Base-by-base conservation (phyloP, 2,329 filamentous ascomycete genomes). In the Colletotrichum destructivum region DNA sequence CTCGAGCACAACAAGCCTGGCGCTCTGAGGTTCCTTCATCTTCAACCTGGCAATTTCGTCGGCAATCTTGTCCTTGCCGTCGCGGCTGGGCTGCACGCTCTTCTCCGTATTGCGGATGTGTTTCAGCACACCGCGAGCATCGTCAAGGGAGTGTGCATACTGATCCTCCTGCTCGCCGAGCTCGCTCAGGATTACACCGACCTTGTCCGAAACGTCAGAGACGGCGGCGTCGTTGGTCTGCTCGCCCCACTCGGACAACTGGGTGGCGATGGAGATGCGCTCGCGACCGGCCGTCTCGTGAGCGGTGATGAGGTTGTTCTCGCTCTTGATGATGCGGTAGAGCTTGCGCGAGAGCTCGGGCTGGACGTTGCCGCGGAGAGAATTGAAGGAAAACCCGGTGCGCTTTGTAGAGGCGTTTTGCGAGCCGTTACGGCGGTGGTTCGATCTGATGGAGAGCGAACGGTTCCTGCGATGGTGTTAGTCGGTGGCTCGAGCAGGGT, bases 241-340 rank as follows among this genome's bases (percentile, higher is more conserved):
- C 84, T 98, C 95, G 69, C 96, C 96, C 96, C 96, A 99, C 76
- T 98, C 95, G 9, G 94, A 97, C 55, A 99, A 90, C 85, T 98
- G 96, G 13, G 91, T 91, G 18, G 95, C 96, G 78, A 98, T 95
- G 61, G 91, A 90, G 72, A 94, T 84, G 69, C 95, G 93, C 85
- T 98, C 96, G 71, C 92, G 93, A 60, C 92, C 94, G 8, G 96
- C 96, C 8, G 90, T 85, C 84, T 98, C 94, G 84, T 98, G 93
- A 60, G 94, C 93, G 61, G 89, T 87, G 77, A 98, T 95, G 46
- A 95, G 91, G 79, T 93, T 91, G 86, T 98, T 98, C 83, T 97
- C 93, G 61, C 93, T 94, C 86, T 99, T 99, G 87, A 98, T 98
- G 73, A 99, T 89, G 77, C 92, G 93, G 88, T 92, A 97, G 62